phyloP scores from a whole-genome alignment of 2,329 filamentous ascomycete genomes.

The Xylariaceae sp. region DNA sequence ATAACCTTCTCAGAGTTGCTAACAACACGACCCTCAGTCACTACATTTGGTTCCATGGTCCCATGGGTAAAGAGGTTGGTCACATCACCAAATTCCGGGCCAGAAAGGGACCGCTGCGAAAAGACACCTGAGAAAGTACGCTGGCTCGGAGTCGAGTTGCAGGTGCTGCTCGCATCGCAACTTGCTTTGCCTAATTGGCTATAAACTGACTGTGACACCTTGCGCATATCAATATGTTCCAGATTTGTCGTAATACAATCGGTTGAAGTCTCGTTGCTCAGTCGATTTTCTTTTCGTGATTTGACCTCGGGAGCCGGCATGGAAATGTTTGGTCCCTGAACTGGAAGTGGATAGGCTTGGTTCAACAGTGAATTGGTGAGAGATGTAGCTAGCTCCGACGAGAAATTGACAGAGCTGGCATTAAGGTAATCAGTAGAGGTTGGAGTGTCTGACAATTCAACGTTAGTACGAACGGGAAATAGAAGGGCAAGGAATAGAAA shows the following conservation, averaged over 20 bases:
- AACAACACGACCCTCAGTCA: conserved; percentile 14
- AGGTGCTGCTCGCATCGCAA: conserved; percentile 22
- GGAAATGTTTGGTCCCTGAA: conserved; percentile 29
- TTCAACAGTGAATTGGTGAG: conserved; percentile 45
- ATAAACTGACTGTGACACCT: conserved; percentile 37
- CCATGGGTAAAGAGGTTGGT: conserved; percentile 20
- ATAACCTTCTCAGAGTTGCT: conserved; percentile 33
- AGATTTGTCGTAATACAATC: conserved; percentile 21
- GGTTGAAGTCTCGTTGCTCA: conserved; percentile 23
- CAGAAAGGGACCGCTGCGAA: conserved; percentile 27
- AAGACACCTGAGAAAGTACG: conserved; percentile 29
- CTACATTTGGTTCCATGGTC: conserved; percentile 16
- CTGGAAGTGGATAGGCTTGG: conserved; percentile 38
- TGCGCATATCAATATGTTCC: conserved; percentile 35
- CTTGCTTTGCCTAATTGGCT: conserved; percentile 26
- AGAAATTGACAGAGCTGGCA: conserved; percentile 25
- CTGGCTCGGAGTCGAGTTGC: conserved; percentile 29
- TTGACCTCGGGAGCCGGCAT: conserved; percentile 36
- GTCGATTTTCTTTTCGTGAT: conserved; percentile 41
- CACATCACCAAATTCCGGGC: conserved; percentile 29
- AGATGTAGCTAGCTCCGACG: conserved; percentile 37
- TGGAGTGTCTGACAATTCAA: conserved; percentile 18
- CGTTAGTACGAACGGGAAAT: conserved; percentile 5
- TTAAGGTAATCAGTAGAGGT: conserved; percentile 28
- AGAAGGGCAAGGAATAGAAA: background rate